Conservation (phyloP, 768 basidiomycete genomes). For the Auricularia sp. region DNA sequence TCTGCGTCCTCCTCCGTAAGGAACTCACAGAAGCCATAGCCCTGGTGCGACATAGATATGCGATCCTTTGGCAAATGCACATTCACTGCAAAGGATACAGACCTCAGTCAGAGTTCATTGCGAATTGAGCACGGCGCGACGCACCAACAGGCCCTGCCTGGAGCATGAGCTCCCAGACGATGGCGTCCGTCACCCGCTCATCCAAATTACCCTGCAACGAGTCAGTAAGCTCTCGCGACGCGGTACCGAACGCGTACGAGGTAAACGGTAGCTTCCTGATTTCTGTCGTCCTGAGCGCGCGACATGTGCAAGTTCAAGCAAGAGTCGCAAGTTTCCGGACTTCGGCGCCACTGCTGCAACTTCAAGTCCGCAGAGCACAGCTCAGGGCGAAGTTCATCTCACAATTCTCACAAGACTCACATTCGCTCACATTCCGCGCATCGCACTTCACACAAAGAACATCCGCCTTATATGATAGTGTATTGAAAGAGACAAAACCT, state of each 20-base stretch:
- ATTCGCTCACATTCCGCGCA: no score
- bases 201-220: constrained; percentile 81
- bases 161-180: constrained; percentile 97
- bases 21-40: constrained; percentile 99
- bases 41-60: constrained; percentile 96
- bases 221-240: constrained; percentile 1
- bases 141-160: constrained; percentile 97
- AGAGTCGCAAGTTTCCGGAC: background rate
- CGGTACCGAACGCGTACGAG: constrained; percentile 35
- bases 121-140: constrained; percentile 19
- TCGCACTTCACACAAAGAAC: background rate
- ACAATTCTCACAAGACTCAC: no score
- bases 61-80: constrained; percentile 98
- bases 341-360: no score
- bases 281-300: constrained; percentile 77
- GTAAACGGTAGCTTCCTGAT: constrained; percentile 87
- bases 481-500: background rate
- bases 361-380: no score
- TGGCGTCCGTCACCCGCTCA: constrained; percentile 84
- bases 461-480: background rate
- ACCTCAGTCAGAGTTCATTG: background rate
- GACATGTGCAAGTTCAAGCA: constrained; percentile 30
- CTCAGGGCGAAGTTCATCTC: no score
- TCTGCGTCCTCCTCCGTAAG: constrained; percentile 98
- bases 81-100: constrained; percentile 50